These are phyloP conservation scores for Scutellaria baicalensis DNA, from an alignment of 257 asterid genomes.

Conservation along the genomic window DNA sequence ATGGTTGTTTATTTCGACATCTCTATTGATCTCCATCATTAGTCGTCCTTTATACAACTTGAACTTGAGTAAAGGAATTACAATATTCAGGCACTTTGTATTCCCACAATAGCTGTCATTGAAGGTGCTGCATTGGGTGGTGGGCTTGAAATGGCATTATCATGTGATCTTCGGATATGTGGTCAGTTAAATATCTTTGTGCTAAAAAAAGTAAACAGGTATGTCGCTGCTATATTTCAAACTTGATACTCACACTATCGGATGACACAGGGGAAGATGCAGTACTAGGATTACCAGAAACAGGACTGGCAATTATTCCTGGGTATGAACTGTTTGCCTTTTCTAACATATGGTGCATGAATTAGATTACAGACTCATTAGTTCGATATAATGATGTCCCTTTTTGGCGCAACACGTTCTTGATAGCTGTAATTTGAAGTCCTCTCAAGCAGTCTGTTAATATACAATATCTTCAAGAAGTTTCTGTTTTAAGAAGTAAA, in stretches of 20 bases:
- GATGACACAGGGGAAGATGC: slow-evolving; percentile 70
- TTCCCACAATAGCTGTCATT: slow-evolving; percentile 88
- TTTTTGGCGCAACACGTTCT: background rate
- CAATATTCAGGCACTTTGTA: slow-evolving; percentile 47
- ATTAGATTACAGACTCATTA: background rate
- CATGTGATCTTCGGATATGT: slow-evolving; percentile 92
- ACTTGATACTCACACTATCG: slow-evolving; percentile 5
- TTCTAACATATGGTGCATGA: background rate
- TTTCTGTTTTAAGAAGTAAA: slow-evolving; percentile 9
- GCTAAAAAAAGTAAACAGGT: background rate
- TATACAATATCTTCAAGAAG: background rate
- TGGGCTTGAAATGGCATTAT: slow-evolving; percentile 92
- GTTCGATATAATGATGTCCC: background rate
- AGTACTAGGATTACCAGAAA: slow-evolving; percentile 81
- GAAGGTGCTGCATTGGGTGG: slow-evolving; percentile 97
- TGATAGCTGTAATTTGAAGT: slow-evolving; percentile 4
- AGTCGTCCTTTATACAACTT: background rate
- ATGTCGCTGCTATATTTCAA: slow-evolving; percentile 2
- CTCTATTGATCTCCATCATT: background rate
- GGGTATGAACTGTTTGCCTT: slow-evolving; percentile 43
- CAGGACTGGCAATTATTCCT: slow-evolving; percentile 95
- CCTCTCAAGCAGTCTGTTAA: background rate
- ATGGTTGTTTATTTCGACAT: background rate
- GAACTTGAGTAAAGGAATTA: slow-evolving; percentile 12
- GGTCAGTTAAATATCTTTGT: slow-evolving; percentile 35